Evolutionary conservation across 2,329 filamentous ascomycete genomes (phyloP), one percentile per base, ranked within the genome.

Genomic region (Botrytis fragariae): DNA sequence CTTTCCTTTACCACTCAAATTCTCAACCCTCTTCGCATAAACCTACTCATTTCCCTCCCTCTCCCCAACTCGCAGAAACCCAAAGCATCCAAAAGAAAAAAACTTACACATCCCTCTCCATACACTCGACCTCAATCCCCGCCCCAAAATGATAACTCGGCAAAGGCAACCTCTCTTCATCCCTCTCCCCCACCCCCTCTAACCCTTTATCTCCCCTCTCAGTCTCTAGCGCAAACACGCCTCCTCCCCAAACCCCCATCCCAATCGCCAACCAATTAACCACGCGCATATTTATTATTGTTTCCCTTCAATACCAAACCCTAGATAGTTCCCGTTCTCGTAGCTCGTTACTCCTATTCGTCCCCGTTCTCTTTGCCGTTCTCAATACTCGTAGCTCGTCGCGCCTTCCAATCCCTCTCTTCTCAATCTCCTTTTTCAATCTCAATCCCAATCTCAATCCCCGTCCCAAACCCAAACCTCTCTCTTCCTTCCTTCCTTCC

Each of bases 71-170:
- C 20, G 39, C 59, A 35, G 39, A 18, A 42, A 37, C 29, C 32
- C 22, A n/a, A 25, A 20, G 25, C 45, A 65, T 18, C 10, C 37
- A 35, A 48, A 69, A 65, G 39, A 69, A 62, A n/a, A 10, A n/a
- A 32, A 85, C 90, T 83, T 78, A 93, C 91, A 90, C 88, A 82
- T 89, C 92, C 74, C 92, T 87, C 79, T 92, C 92, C 85, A 94
- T 88, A 84, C 92, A 94, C 79, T 91, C 90, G 32, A 94, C 90
- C 54, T 87, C 86, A 74, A 94, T 91, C 18, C 87, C 82, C 22
- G 91, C 90, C 77, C 90, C 90, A 79, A 91, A 91, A 78, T 88
- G 87, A 79, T 91, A 91, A 42, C 88, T 89, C 0, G 89, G 88
- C 62, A 90, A 37, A 22, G 79, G 79, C 20, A 80, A 76, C 63